phyloP scores from a whole-genome alignment of 2,329 filamentous ascomycete genomes.

The Fusarium tricinctum region DNA sequence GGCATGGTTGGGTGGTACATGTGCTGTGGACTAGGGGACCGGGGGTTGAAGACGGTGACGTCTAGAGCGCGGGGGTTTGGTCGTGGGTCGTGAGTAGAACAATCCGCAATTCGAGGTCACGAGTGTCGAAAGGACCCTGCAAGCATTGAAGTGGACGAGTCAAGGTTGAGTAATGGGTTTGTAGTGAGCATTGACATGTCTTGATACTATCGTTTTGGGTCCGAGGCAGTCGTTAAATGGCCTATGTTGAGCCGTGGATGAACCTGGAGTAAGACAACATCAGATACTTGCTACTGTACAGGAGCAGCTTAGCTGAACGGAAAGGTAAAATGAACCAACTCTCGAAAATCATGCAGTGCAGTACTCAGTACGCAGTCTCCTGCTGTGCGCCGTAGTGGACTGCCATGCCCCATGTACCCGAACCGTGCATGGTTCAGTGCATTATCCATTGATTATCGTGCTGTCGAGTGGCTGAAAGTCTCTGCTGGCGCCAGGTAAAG shows the following conservation, averaged over 20 bases:
- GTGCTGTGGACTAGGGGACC: slow-evolving; percentile 31
- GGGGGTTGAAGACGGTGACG: slow-evolving; percentile 39
- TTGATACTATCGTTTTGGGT: slow-evolving; percentile 4
- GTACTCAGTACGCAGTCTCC: slow-evolving; percentile 27
- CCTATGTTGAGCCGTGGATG: slow-evolving; percentile 5
- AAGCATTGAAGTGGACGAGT: slow-evolving; percentile 20
- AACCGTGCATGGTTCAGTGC: slow-evolving; percentile 6
- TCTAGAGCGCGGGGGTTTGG: slow-evolving; percentile 41
- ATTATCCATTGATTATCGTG: slow-evolving; percentile 13
- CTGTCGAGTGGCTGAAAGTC: slow-evolving; percentile 39
- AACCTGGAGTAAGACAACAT: slow-evolving; percentile 21
- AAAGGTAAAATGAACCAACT: neutral
- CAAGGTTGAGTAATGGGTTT: slow-evolving; percentile 17
- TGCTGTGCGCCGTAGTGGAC: slow-evolving; percentile 22
- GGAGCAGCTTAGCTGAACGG: slow-evolving; percentile 8
- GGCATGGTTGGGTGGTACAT: slow-evolving; percentile 38
- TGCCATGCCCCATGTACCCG: slow-evolving; percentile 32
- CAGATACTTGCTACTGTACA: slow-evolving; percentile 29
- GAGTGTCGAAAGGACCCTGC: slow-evolving; percentile 31
- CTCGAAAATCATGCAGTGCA: slow-evolving; percentile 17
- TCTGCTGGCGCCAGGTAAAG: slow-evolving; percentile 24
- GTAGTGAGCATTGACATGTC: slow-evolving; percentile 27
- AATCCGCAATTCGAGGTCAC: slow-evolving; percentile 40
- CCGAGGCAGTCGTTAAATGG: neutral
- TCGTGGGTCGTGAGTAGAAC: slow-evolving; percentile 23